These are phyloP conservation scores for Penicillium brevicompactum DNA, from an alignment of 2,329 filamentous ascomycete genomes.

Conservation along the genomic window DNA sequence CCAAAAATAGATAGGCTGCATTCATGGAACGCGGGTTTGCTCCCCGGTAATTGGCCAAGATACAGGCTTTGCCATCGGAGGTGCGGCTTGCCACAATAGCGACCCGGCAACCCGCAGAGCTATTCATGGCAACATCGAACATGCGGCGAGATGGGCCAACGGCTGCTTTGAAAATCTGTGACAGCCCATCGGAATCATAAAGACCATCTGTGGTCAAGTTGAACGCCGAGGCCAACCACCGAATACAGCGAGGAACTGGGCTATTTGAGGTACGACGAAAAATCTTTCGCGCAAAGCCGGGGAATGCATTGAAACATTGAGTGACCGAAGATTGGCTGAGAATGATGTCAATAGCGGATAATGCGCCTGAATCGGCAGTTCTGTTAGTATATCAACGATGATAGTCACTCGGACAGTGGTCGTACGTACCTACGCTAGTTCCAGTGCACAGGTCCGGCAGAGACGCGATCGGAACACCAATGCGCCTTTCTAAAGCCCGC, in stretches of 20 bases:
- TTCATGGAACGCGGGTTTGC: background rate
- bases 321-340: background rate
- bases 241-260: background rate
- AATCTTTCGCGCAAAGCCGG: background rate
- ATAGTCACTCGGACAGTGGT: background rate
- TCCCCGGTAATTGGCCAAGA: constrained; percentile 22
- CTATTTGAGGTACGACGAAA: background rate
- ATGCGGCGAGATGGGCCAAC: constrained; percentile 6
- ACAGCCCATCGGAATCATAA: constrained; percentile 14
- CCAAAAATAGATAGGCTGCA: constrained; percentile 13
- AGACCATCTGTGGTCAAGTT: constrained; percentile 9
- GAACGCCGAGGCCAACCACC: constrained; percentile 1
- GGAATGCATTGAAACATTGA: background rate
- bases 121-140: constrained; percentile 9
- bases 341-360: background rate
- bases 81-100: constrained; percentile 18
- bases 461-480: constrained; percentile 6
- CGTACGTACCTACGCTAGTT: constrained; percentile 23
- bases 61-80: constrained; percentile 19
- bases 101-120: constrained; percentile 6
- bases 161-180: constrained; percentile 1
- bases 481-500: constrained; percentile 13
- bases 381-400: background rate
- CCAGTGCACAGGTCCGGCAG: constrained; percentile 12
- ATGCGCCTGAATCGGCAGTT: background rate